Base-by-base conservation (phyloP, 768 basidiomycete species). In the Auricularia sp. region DNA sequence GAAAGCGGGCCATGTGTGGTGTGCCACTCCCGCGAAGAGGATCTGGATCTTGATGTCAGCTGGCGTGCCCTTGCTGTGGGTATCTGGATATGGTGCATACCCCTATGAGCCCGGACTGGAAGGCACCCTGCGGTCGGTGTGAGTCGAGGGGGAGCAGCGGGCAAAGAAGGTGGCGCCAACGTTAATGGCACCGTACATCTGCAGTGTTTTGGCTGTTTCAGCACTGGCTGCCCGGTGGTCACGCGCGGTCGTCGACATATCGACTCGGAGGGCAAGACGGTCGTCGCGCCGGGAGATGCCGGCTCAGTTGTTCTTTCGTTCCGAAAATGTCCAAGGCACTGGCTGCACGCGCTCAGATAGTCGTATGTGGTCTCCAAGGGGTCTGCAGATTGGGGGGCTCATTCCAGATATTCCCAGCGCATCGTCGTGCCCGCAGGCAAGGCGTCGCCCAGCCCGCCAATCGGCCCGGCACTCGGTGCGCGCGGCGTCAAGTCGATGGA, bases 401-500 rank as follows among this genome's bases (percentile, higher is more conserved):
- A 68, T 62, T 14, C 56, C 66, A 65, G 36, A 29, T 29, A 29
- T 21, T 58, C 29, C 66, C 69, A 91, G 91, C 90, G 92, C 67
- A 78, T 98, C 65, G 82, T 96, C 61, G 85, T 98, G 66, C 85
- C 87, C 61, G 96, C 96, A 54, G 94, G 93, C 54, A 98, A 98
- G 73, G 96, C 96, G 42, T 88, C 95, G 34, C 95, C 96, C 18
- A 90, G 92, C 44, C 96, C 96, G 64, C 96, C 96, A 8, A 90
- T 99, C 62, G 96, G 96, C 71, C 96, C 96, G 63, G 96, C 95
- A 36, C 84, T 99, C 62, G 97, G 97, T 79, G 96, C 97, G 68
- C 87, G 93, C 72, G 97, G 97, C 70, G 95, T 99, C 69, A 98
- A 97, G 77, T 93, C 94, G 34, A 98, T 98, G 90, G 97, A 99